These are phyloP conservation scores for Arctium lappa DNA, from an alignment of 129 eudicot species.

Conservation along the genomic window DNA sequence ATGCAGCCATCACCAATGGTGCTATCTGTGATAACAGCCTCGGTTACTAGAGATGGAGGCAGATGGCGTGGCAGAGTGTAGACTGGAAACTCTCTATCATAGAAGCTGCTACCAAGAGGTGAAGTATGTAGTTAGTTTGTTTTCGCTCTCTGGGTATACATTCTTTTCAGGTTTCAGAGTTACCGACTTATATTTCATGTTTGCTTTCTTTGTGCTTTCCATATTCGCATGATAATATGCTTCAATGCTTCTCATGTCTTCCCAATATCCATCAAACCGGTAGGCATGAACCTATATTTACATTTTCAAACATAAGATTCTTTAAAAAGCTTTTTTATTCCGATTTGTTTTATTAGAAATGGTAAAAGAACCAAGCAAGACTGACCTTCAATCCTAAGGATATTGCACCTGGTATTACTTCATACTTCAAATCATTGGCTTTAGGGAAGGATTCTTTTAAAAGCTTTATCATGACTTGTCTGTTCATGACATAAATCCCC, in stretches of 20 bases:
- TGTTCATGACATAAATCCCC: conserved; percentile 86
- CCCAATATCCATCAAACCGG: conserved; percentile 80
- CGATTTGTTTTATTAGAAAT: neutral
- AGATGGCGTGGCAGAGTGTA: conserved; percentile 82
- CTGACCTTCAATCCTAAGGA: conserved; percentile 91
- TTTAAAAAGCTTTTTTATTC: neutral
- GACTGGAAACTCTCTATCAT: conserved; percentile 68
- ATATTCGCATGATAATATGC: conserved; percentile 80
- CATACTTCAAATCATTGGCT: conserved; percentile 66
- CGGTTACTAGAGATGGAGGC: conserved; percentile 75
- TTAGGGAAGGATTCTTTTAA: conserved; percentile 56
- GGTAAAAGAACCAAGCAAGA: neutral
- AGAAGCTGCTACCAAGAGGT: conserved; percentile 59
- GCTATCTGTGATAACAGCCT: conserved; percentile 70
- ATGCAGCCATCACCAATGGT: conserved; percentile 92
- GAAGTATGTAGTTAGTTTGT: conserved; percentile 30
- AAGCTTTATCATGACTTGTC: conserved; percentile 65
- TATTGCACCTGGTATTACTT: conserved; percentile 85
- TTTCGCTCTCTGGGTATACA: conserved; percentile 5
- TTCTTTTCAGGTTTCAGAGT: conserved; percentile 8
- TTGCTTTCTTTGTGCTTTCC: conserved; percentile 65
- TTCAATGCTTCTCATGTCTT: conserved; percentile 81
- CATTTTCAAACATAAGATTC: conserved; percentile 10
- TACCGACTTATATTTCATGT: conserved; percentile 68
- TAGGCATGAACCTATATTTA: conserved; percentile 61